Conservation (phyloP, 345 rosid genomes). For the Dipteronia dyeriana region DNA sequence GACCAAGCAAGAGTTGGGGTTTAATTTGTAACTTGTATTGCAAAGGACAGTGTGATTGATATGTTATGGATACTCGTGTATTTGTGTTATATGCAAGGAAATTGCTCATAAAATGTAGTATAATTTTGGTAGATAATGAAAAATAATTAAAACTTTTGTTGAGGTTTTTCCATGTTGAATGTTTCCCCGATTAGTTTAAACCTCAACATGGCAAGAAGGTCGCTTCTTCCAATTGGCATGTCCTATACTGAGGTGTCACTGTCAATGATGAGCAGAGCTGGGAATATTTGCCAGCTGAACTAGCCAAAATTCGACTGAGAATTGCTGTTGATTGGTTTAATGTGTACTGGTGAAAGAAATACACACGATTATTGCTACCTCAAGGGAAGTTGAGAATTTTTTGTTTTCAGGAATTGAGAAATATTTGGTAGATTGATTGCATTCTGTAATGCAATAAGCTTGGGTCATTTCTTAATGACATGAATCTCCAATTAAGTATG, state of each 20-base stretch:
- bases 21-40: too few relatives aligned
- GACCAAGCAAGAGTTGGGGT: neutral
- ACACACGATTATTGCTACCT: neutral
- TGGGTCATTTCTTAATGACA: neutral
- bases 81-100: neutral
- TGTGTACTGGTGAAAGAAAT: neutral
- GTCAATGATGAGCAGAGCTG: neutral
- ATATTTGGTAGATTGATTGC: neutral
- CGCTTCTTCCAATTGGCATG: neutral
- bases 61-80: too few relatives aligned
- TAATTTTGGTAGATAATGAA: neutral
- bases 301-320: neutral
- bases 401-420: neutral
- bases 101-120: neutral
- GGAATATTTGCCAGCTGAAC: neutral
- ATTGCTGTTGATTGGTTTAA: neutral
- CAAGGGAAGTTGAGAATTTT: neutral
- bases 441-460: neutral
- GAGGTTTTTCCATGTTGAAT: neutral
- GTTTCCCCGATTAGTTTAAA: neutral
- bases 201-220: neutral
- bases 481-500: neutral
- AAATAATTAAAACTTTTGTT: neutral
- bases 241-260: neutral
- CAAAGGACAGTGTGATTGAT: too few relatives aligned